Evolutionary conservation across 306 rosid species (phyloP).

Genomic region (Calophaca sinica): DNA sequence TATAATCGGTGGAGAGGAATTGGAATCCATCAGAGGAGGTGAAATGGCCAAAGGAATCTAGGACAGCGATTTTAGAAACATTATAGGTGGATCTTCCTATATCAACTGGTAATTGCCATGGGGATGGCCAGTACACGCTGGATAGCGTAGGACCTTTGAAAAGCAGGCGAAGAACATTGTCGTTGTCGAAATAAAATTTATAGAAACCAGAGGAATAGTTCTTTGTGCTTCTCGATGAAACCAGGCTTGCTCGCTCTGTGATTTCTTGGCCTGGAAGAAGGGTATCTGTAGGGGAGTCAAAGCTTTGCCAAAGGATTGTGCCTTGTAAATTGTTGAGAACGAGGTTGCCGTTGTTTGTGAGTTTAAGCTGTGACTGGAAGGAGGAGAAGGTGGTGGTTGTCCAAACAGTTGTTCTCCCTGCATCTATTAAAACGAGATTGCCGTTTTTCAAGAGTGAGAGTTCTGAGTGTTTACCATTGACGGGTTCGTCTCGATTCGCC

Average conservation of each 20-base stretch:
- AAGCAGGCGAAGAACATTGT: conserved; percentile 51
- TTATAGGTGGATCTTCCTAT: conserved; percentile 50
- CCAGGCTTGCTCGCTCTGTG: conserved; percentile 35
- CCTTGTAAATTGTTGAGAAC: conserved; percentile 25
- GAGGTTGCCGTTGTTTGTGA: conserved; percentile 59
- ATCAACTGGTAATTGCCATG: conserved; percentile 21
- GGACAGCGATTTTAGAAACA: conserved; percentile 33
- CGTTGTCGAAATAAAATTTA: conserved; percentile 53
- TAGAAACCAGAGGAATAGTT: conserved; percentile 57
- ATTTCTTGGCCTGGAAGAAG: conserved; percentile 56
- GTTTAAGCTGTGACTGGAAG: conserved; percentile 28
- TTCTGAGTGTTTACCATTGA: conserved; percentile 56
- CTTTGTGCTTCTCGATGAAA: conserved; percentile 44
- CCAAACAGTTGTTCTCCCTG: conserved; percentile 52
- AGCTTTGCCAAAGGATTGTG: conserved; percentile 61
- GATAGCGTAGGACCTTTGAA: conserved; percentile 31
- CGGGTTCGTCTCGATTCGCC: conserved; percentile 64
- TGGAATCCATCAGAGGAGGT: conserved; percentile 44
- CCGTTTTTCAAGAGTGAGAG: conserved; percentile 53
- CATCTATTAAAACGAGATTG: conserved; percentile 57
- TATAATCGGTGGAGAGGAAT: conserved; percentile 29
- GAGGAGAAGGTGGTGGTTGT: conserved; percentile 36
- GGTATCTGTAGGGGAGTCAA: conserved; percentile 62
- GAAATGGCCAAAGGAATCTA: conserved; percentile 45
- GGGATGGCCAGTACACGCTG: conserved; percentile 51